Percentiles rank a stretch among this genome's conserved stretches.
These are phyloP conservation scores for Rhamnella rubrinervis DNA, from an alignment of 331 rosid species.

Conservation along the genomic window DNA sequence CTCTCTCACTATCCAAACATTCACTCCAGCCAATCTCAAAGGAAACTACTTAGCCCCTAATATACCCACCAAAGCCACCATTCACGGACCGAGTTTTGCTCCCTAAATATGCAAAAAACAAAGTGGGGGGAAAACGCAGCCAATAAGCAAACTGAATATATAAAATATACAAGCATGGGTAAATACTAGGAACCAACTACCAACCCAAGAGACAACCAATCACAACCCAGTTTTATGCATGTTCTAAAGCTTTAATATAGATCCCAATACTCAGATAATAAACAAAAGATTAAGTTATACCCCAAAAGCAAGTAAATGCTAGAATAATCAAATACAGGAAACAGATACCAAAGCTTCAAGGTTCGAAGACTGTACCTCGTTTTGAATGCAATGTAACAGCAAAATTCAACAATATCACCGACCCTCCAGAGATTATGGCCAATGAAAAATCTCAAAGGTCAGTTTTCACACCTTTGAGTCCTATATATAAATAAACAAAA, in stretches of 20 bases:
- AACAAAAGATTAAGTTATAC: slow-evolving; percentile 16
- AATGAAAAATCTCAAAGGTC: slow-evolving; percentile 38
- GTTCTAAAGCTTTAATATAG: slow-evolving; percentile 36
- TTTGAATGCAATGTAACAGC: slow-evolving; percentile 40
- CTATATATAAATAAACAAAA: slow-evolving; percentile 19
- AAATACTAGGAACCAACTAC: slow-evolving; percentile 53
- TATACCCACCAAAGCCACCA: slow-evolving; percentile 34
- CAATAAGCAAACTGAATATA: slow-evolving; percentile 25
- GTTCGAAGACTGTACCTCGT: slow-evolving; percentile 48
- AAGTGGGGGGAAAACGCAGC: slow-evolving; percentile 14
- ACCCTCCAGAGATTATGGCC: slow-evolving; percentile 57
- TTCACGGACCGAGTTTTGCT: slow-evolving; percentile 49
- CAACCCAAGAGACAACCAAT: slow-evolving; percentile 38
- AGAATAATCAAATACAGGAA: slow-evolving; percentile 43
- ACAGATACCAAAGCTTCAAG: slow-evolving; percentile 34
- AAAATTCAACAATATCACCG: slow-evolving; percentile 58
- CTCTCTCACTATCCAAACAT: slow-evolving; percentile 23
- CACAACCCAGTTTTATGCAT: slow-evolving; percentile 43
- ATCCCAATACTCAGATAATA: slow-evolving; percentile 26
- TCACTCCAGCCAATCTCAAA: slow-evolving; percentile 20
- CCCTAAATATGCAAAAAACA: slow-evolving; percentile 23
- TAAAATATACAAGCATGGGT: slow-evolving; percentile 30
- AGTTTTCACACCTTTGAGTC: slow-evolving; percentile 30
- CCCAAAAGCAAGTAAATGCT: slow-evolving; percentile 26
- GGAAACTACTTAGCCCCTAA: slow-evolving; percentile 24